Evolutionary conservation across 345 rosid genomes (phyloP).

Genomic region (Salix exigua): DNA sequence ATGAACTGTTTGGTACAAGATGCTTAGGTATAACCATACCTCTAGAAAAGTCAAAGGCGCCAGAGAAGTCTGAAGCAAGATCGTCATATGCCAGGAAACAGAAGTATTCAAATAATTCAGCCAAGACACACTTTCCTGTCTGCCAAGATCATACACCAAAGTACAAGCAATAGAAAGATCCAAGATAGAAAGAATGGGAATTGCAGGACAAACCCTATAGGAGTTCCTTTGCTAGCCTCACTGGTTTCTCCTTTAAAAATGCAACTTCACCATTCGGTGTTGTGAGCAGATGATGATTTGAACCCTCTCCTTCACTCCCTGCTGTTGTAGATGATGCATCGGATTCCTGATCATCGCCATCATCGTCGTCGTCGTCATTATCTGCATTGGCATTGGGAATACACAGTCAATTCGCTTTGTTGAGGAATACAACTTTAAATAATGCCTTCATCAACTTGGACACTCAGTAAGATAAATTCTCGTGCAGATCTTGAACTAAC

Average conservation of each 20-base stretch:
- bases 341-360: constrained; percentile 47
- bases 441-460: not conserved
- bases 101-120: constrained; percentile 3
- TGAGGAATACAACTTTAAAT: not conserved
- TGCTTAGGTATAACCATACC: constrained; percentile 13
- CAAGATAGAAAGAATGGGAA: constrained; percentile 10
- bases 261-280: constrained; percentile 56
- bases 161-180: constrained; percentile 5
- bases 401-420: not conserved
- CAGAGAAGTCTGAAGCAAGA: constrained; percentile 3
- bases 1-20: constrained; percentile 6
- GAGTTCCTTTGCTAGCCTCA: constrained; percentile 59
- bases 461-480: not conserved
- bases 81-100: not conserved
- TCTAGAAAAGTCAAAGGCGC: constrained; percentile 1
- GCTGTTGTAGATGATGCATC: constrained; percentile 44
- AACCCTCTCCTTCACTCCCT: constrained; percentile 68
- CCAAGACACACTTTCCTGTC: constrained; percentile 1
- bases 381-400: not conserved
- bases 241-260: constrained; percentile 61
- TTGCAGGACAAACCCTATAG: constrained; percentile 19
- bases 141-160: constrained; percentile 6
- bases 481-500: not conserved
- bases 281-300: constrained; percentile 64
- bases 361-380: constrained; percentile 45